Conservation (phyloP, 768 basidiomycete species). For the Trametes gibbosa region DNA sequence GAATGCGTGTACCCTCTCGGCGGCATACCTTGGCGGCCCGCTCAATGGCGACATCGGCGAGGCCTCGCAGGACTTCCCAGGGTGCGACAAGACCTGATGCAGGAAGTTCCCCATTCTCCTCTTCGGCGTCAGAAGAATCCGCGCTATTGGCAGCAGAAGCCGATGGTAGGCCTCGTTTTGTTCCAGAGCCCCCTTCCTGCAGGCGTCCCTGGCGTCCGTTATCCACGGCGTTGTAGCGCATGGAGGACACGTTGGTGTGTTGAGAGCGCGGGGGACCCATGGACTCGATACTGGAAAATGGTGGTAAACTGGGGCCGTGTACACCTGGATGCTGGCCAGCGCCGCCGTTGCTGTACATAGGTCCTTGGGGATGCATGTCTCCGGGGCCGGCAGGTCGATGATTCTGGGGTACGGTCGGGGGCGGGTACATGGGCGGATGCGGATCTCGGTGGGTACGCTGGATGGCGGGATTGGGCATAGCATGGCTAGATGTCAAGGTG, state of each 20-base stretch:
- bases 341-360: constrained; percentile 36
- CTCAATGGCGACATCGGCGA: constrained; percentile 80
- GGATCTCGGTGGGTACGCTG: constrained; percentile 12
- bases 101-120: constrained; percentile 80
- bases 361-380: constrained; percentile 45
- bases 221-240: constrained; percentile 56
- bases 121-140: constrained; percentile 82
- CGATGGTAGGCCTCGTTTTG: constrained; percentile 60
- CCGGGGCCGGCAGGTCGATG: constrained; percentile 33
- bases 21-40: constrained; percentile 67
- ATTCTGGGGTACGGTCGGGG: constrained; percentile 4
- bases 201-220: constrained; percentile 20
- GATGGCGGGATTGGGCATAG: constrained; percentile 1
- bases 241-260: constrained; percentile 49
- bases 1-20: neutral
- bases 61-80: constrained; percentile 78
- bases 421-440: constrained; percentile 15
- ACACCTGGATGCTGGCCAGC: constrained; percentile 15
- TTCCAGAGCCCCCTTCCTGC: constrained; percentile 33
- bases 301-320: constrained; percentile 60
- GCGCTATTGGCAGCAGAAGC: constrained; percentile 72
- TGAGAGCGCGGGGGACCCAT: constrained; percentile 42
- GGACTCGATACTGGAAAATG: constrained; percentile 65
- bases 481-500: constrained; percentile 21
- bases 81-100: constrained; percentile 81